A percentile compares a stretch with the other conserved stretches of the same genome.
Conservation (phyloP, 192 early-diverging fungal species). For the Entophlyctis helioformis region DNA sequence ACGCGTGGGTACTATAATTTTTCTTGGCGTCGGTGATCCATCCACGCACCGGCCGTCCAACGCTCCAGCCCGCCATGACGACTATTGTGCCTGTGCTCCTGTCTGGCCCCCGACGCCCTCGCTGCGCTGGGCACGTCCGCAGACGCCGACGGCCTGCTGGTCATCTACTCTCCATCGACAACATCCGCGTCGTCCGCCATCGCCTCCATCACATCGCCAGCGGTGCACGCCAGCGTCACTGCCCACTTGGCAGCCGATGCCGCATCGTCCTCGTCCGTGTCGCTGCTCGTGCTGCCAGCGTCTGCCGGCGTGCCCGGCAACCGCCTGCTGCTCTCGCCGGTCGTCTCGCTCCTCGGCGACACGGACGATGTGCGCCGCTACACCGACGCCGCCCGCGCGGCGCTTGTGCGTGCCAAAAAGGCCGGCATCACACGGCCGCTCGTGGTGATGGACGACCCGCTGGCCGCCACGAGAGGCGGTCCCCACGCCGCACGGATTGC, state of each 20-base stretch:
- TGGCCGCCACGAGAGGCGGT: constrained; percentile 3
- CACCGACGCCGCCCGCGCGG: constrained; percentile 54
- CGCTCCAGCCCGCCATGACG: too few species aligned
- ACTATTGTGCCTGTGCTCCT: too few species aligned
- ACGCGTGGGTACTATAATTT: too few species aligned
- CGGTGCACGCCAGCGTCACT: too few species aligned
- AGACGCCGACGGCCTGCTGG: constrained; percentile 8
- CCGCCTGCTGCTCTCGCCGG: constrained; percentile 64
- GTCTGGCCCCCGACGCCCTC: too few species aligned
- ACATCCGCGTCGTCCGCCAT: background rate
- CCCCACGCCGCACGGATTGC: constrained; percentile 1
- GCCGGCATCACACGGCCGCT: constrained; percentile 51
- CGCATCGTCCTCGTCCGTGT: background rate
- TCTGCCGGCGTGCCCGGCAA: constrained; percentile 39
- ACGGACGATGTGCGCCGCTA: constrained; percentile 74
- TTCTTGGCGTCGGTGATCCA: too few species aligned
- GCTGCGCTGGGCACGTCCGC: constrained; percentile 1
- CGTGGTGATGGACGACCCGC: constrained; percentile 45
- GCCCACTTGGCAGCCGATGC: background rate
- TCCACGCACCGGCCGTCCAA: too few species aligned
- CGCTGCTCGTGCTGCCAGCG: constrained; percentile 4
- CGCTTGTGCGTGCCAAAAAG: constrained; percentile 46
- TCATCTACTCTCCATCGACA: constrained; percentile 2
- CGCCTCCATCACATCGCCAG: background rate
- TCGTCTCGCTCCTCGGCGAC: constrained; percentile 57